These are phyloP conservation scores for Porcisia deanei DNA, from an alignment of 208 protist genomes.

Conservation along the genomic window DNA sequence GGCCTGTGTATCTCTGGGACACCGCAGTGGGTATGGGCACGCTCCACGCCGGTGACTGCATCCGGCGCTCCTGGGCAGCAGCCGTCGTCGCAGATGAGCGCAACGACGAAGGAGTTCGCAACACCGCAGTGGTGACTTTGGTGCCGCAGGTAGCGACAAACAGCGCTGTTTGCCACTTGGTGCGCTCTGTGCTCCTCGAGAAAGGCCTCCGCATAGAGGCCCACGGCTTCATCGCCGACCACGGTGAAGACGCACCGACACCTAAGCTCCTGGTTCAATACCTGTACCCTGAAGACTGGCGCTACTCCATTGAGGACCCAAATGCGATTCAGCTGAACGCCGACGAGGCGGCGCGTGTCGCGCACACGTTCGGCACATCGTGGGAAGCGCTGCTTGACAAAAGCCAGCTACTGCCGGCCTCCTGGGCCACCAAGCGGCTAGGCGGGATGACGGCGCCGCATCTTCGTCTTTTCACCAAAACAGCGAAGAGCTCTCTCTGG, in stretches of 20 bases:
- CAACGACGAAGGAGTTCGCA: slow-evolving; percentile 7
- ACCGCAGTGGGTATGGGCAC: slow-evolving; percentile 23
- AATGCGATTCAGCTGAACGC: slow-evolving; percentile 12
- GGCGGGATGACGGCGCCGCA: slow-evolving; percentile 35
- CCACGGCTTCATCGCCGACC: slow-evolving; percentile 26
- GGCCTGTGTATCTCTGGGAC: slow-evolving; percentile 20
- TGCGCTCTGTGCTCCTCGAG: slow-evolving; percentile 18
- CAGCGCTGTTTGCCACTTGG: slow-evolving; percentile 14
- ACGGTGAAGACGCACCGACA: slow-evolving; percentile 10
- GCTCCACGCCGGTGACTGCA: not conserved
- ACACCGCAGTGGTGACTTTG: slow-evolving; percentile 26
- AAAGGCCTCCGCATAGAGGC: slow-evolving; percentile 26
- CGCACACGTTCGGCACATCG: slow-evolving; percentile 16
- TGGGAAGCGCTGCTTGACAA: slow-evolving; percentile 29
- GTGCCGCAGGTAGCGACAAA: slow-evolving; percentile 26
- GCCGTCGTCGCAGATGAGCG: not conserved
- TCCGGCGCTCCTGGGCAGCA: slow-evolving; percentile 1
- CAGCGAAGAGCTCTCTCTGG: slow-evolving; percentile 17
- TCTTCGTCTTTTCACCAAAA: slow-evolving; percentile 29
- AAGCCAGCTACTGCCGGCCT: slow-evolving; percentile 27
- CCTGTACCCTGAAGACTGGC: slow-evolving; percentile 33
- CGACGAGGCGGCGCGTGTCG: slow-evolving; percentile 9
- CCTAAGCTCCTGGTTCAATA: slow-evolving; percentile 6
- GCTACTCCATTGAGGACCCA: slow-evolving; percentile 29
- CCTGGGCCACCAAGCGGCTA: slow-evolving; percentile 31